Base-by-base conservation (phyloP, 176 grass and related monocot species). In the Zoysia japonica region DNA sequence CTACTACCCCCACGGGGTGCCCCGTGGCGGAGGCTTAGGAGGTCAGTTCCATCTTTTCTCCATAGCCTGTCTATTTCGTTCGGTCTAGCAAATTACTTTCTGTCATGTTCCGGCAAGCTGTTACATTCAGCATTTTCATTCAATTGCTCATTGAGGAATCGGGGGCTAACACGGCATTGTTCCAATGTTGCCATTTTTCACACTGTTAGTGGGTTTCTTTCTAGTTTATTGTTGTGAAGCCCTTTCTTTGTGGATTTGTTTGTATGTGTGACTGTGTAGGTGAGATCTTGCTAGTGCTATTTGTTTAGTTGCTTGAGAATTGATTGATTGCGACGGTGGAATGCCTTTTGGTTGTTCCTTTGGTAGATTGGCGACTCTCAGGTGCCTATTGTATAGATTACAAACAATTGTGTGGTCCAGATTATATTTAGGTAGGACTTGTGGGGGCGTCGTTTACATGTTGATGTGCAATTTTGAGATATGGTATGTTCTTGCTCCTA, bases 1-100 rank as follows among this genome's bases (percentile, higher is more conserved):
- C 87, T 97, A 94, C 81, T 94, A 97, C 61, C 85, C 82, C 2
- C 83, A 95, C 56, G 96, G 96, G 59, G 86, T 92, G 56, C 71
- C 90, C 14, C 88, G 47, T 16, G 88, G 78, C 47, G 84, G 79
- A 12, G 74, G 80, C 14, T 41, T 83, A 9, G 87, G 92, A 63
- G 84, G 89, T 79, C 46, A n/a, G 17, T 80, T 11, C 50, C 6
- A 0, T 47, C 71, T 67, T 61, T 0, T 28, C 28, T 28, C 59
- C 75, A 12, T 61, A 0, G 9, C 19, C 37, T 19, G 2, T 6
- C 4, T 4, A 64, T 45, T 53, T 44, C 1, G 2, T 62, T 65
- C 50, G 19, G 1, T 64, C 35, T n/a, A 6, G 16, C 70, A n/a
- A 65, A 70, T 80, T 48, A 54, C 2, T 80, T 65, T n/a, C 54